phyloP scores from a whole-genome alignment of 2,329 filamentous ascomycete genomes.

The Penicillium crustosum region DNA sequence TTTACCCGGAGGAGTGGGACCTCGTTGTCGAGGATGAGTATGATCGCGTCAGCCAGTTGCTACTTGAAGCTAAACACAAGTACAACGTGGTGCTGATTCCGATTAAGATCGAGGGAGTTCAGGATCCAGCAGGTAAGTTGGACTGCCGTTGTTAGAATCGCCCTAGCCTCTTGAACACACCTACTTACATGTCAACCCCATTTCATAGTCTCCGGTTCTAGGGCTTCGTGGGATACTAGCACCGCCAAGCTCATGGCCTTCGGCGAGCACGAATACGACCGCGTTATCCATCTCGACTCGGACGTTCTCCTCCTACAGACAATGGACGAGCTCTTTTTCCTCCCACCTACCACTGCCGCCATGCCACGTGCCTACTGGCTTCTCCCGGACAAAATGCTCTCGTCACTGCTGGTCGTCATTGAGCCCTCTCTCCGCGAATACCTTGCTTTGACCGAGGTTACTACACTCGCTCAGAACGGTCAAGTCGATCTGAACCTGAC shows the following conservation, averaged over 20 bases:
- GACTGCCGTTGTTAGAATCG: not conserved
- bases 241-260: constrained; percentile 70
- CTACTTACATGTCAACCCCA: not conserved
- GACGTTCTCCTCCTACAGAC: constrained; percentile 62
- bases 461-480: constrained; percentile 28
- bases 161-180: not conserved
- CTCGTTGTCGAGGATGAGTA: constrained; percentile 29
- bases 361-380: constrained; percentile 74
- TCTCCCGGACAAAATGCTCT: constrained; percentile 55
- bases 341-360: constrained; percentile 61
- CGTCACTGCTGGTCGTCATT: constrained; percentile 62
- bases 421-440: constrained; percentile 57
- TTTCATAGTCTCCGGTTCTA: constrained; percentile 7
- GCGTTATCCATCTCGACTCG: constrained; percentile 61
- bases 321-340: constrained; percentile 70
- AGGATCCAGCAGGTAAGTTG: constrained; percentile 24
- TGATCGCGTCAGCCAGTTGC: constrained; percentile 46
- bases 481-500: constrained; percentile 28
- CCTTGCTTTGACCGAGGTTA: constrained; percentile 29
- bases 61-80: constrained; percentile 49
- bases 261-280: constrained; percentile 63
- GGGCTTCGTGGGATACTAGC: constrained; percentile 61
- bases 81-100: constrained; percentile 54
- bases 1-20: constrained; percentile 46
- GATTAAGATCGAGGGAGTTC: constrained; percentile 41